These are phyloP conservation scores for Triticum urartu DNA, from an alignment of 176 grass and related monocot species.

Conservation along the genomic window DNA sequence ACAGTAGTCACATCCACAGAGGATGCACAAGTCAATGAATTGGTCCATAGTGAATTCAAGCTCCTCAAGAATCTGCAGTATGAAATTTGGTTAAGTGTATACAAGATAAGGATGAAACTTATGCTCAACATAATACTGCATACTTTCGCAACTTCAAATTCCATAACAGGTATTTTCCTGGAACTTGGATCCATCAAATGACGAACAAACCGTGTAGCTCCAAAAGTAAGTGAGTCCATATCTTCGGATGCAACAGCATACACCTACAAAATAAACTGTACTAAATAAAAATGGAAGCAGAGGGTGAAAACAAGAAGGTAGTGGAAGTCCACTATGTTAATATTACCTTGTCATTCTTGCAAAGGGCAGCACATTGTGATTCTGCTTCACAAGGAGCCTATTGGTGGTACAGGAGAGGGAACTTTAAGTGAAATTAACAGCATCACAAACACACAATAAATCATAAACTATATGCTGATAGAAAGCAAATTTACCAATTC, in stretches of 20 bases:
- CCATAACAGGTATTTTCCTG: conserved; percentile 91
- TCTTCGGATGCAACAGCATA: conserved; percentile 96
- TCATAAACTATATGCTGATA: conserved; percentile 3
- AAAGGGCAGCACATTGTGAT: conserved; percentile 88
- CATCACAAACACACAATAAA: neutral
- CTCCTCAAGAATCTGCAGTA: conserved; percentile 78
- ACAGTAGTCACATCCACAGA: conserved; percentile 94
- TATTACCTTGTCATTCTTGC: conserved; percentile 62
- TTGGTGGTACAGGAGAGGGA: neutral
- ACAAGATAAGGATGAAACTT: neutral
- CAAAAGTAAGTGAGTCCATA: conserved; percentile 95
- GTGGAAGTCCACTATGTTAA: neutral
- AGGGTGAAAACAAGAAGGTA: conserved; percentile 9
- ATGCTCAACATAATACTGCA: neutral
- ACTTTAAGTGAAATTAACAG: neutral
- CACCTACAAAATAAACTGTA: conserved; percentile 49
- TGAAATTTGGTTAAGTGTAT: conserved; percentile 8
- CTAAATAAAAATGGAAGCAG: conserved; percentile 6
- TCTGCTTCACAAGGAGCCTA: conserved; percentile 95
- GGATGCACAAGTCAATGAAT: conserved; percentile 95
- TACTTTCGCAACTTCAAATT: conserved; percentile 92
- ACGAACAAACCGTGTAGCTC: conserved; percentile 72
- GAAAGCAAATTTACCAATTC: neutral
- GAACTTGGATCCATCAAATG: conserved; percentile 95
- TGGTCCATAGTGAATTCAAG: conserved; percentile 94